Conservation (phyloP, 495 filamentous ascomycete genomes). For the Achaetomiella virescens region DNA sequence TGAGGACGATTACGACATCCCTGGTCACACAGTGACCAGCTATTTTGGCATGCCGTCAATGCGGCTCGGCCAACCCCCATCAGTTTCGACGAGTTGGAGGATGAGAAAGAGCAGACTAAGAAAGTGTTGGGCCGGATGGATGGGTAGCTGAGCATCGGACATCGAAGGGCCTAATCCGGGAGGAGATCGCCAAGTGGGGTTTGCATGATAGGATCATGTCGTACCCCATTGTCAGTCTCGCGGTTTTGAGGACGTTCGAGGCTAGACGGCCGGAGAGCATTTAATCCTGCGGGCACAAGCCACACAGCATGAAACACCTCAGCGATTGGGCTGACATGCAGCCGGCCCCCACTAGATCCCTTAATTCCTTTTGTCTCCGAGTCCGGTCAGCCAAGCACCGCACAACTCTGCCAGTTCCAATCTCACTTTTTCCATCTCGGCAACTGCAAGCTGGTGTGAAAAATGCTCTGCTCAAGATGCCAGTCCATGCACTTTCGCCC, state of each 20-base stretch:
- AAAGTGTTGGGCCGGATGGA: background rate
- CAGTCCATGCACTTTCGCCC: too few relatives aligned
- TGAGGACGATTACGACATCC: slow-evolving; percentile 67
- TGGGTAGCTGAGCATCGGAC: slow-evolving; percentile 10
- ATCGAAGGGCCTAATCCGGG: background rate
- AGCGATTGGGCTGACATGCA: too few relatives aligned
- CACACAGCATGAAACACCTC: too few relatives aligned
- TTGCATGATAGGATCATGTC: slow-evolving; percentile 50
- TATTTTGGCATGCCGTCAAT: slow-evolving; percentile 48
- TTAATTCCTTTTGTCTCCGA: too few relatives aligned
- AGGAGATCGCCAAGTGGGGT: slow-evolving; percentile 33
- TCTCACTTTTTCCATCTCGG: too few relatives aligned
- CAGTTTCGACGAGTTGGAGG: slow-evolving; percentile 13
- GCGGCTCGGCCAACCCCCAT: slow-evolving; percentile 34
- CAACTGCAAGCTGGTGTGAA: too few relatives aligned
- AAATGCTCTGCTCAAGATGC: too few relatives aligned
- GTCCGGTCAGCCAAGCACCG: too few relatives aligned
- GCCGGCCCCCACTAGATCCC: too few relatives aligned
- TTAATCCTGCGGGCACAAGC: too few relatives aligned
- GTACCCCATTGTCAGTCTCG: slow-evolving; percentile 51
- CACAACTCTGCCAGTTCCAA: too few relatives aligned
- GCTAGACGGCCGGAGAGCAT: too few relatives aligned
- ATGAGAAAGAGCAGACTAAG: slow-evolving; percentile 7
- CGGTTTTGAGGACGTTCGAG: slow-evolving; percentile 31
- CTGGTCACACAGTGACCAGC: slow-evolving; percentile 50